Conservation (phyloP, 2,329 filamentous ascomycete species). For the Tolypocladium nubicola region DNA sequence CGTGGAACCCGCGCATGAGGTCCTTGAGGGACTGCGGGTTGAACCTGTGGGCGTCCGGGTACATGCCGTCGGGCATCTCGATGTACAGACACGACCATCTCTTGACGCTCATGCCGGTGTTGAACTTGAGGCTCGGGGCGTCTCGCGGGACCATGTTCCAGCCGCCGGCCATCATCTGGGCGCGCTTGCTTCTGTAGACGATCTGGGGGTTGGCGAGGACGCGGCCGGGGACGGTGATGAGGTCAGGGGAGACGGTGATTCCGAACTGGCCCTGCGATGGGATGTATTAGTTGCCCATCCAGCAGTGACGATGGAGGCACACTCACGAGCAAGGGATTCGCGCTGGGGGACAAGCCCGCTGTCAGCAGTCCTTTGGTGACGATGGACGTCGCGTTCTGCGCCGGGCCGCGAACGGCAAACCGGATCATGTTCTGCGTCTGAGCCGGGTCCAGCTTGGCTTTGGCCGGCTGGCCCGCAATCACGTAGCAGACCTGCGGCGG, state of each 20-base stretch:
- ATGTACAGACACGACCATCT: slow-evolving; percentile 28
- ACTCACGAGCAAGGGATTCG: slow-evolving; percentile 26
- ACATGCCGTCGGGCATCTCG: slow-evolving; percentile 1
- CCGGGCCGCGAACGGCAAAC: slow-evolving; percentile 48
- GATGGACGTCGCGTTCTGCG: slow-evolving; percentile 46
- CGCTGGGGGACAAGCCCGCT: slow-evolving; percentile 31
- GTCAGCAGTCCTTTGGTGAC: slow-evolving; percentile 33
- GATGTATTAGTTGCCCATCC: too few relatives aligned
- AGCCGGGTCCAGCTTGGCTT: slow-evolving; percentile 32
- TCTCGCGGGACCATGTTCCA: slow-evolving; percentile 44
- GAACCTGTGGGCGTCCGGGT: slow-evolving; percentile 1
- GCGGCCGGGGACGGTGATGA: slow-evolving; percentile 54
- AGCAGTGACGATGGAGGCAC: not conserved
- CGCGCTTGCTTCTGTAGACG: slow-evolving; percentile 31
- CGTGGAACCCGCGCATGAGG: slow-evolving; percentile 3
- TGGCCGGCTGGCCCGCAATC: slow-evolving; percentile 42
- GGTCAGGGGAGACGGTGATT: slow-evolving; percentile 31
- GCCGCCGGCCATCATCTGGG: slow-evolving; percentile 24
- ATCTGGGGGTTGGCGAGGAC: slow-evolving; percentile 44
- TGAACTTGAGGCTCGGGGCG: slow-evolving; percentile 30
- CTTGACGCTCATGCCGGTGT: slow-evolving; percentile 24
- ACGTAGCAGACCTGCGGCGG: slow-evolving; percentile 48
- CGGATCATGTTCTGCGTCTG: slow-evolving; percentile 50
- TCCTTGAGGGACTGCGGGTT: not conserved
- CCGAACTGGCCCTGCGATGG: slow-evolving; percentile 34